Base-by-base conservation (phyloP, 345 rosid genomes). In the Cardamine chenopodiifolia region DNA sequence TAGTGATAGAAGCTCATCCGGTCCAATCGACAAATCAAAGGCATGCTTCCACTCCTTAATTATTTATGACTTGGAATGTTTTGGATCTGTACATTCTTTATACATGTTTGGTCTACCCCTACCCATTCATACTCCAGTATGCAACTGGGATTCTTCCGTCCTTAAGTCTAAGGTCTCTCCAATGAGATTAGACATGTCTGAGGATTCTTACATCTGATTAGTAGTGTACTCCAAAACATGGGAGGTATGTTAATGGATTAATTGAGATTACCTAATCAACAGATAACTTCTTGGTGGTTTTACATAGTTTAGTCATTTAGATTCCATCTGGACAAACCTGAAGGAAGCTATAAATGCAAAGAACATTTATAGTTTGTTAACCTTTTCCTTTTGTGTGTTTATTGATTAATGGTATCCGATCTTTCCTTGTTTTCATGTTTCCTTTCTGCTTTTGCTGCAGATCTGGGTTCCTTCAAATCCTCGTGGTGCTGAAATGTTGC, bases 401-500 rank as follows among this genome's bases (percentile, higher is more conserved):
- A 32, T 52, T 34, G 28, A 32, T 63, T 31, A 26, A 7, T 59
- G 19, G 23, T 68, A 25, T 18, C 12, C 15, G 25, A 23, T 68
- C 19, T 11, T 39, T 75, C 62, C 66, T 34, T 77, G 59, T 54
- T 78, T 70, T 67, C 49, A 32, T 70, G 22, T 8, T 70, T 71
- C 49, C 4, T 57, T 62, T 66, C 20, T 79, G 70, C 40, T 34
- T 74, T 73, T 75, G 50, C 34, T 52, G 59, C 85, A 96, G 99
- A 90, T 96, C 37, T 96, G 98, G 98, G 97, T 84, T 66, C 87
- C 99, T 20, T 83, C 96, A 52, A 96, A 96, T 84, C 98, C 99
- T 66, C 92, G 87, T 73, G 99, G 99, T 52, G 93, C 97, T 12
- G 97, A 96, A 83, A 81, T 87, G 68, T 82, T 96, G 72, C 93